Base-by-base conservation (phyloP, 1,284 basidiomycete genomes). In the Polyporus tsugae region DNA sequence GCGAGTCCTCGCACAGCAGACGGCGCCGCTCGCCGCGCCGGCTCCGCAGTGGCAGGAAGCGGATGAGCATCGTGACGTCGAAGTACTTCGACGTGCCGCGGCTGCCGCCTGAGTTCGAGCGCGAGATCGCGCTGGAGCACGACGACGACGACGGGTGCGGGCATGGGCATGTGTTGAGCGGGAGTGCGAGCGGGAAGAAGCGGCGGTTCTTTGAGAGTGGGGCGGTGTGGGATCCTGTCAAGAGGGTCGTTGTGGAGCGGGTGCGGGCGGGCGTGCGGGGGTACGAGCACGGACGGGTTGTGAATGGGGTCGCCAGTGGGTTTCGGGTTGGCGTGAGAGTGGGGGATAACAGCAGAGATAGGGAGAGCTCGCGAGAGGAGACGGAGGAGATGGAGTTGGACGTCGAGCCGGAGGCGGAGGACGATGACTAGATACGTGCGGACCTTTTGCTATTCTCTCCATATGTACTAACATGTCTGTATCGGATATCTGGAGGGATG, bases 41-140 rank as follows among this genome's bases (percentile, higher is more conserved):
- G 19, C 61, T 72, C 22, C 72, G 74, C 36, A 64, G 52, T 15
- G 74, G 75, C 17, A 82, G 83, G 68, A 87, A 87, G 71, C 85
- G 88, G 60, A 92, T 92, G 89, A 91, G 89, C 70, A 83, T 92
- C 66, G 64, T 90, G 61, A 89, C 88, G 22, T 86, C 87, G 65
- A 82, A 86, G 61, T 87, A 84, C 70, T 81, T 85, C 65, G 85
- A 88, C 44, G 79, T 84, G 0, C 83, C 85, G 11, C 72, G 70
- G 53, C 66, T 73, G 57, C 69, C 69, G 41, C 63, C 71, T 7
- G 69, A 68, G 63, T 75, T 75, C 39, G 74, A 80, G 62, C 57
- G 71, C 53, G 73, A 74, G 55, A 59, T 70, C 65, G 76, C 61
- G 29, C 46, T 49, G 46, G 46, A 49, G 4, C 68, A 76, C 60